These are phyloP conservation scores for Clonostachys sp. DNA, from an alignment of 2,329 filamentous ascomycete genomes.

Conservation along the genomic window DNA sequence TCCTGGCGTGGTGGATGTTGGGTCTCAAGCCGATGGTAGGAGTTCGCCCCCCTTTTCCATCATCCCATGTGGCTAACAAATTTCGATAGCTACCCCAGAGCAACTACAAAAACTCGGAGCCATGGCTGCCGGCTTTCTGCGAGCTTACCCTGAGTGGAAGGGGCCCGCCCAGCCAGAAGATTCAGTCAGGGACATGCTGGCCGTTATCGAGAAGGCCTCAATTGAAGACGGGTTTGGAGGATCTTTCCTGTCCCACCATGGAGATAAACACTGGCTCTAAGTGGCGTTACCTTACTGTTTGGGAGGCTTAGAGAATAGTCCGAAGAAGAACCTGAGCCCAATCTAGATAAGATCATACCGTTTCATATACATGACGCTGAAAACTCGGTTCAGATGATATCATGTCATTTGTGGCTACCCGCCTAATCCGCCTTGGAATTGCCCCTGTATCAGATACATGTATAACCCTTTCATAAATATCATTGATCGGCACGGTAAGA, in stretches of 20 bases:
- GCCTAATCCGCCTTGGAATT: no score
- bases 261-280: conserved; percentile 1
- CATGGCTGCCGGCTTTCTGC: background rate
- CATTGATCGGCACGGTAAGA: no score
- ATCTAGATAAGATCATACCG: no score
- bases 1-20: background rate
- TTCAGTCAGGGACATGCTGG: conserved; percentile 1
- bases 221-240: background rate
- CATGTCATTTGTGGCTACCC: no score
- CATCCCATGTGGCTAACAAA: background rate
- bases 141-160: background rate
- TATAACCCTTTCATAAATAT: no score
- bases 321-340: no score
- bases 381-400: no score
- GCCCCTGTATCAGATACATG: no score
- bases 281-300: no score
- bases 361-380: no score
- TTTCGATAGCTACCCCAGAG: background rate
- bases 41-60: background rate
- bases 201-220: background rate
- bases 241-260: background rate
- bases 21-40: background rate
- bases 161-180: conserved; percentile 1
- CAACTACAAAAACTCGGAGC: background rate
- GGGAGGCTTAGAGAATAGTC: no score